Conservation (phyloP, 2,329 filamentous ascomycete genomes). For the Purpureocillium lavendulum region DNA sequence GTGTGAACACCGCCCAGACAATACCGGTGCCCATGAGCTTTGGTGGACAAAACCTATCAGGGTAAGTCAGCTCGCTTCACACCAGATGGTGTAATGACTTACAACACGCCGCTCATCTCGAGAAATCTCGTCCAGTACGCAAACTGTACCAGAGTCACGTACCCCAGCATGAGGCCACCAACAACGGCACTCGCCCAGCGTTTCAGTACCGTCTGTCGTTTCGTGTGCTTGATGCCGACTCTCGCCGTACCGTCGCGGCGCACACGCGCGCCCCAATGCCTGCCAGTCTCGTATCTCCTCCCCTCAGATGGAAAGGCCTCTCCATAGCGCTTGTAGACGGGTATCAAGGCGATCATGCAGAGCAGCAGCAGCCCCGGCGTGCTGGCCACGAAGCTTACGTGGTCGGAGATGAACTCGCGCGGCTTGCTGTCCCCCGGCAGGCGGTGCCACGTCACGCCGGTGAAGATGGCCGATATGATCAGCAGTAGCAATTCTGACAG, state of each 20-base stretch:
- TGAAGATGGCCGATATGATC: slow-evolving; percentile 13
- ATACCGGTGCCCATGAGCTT: background rate
- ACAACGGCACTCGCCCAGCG: slow-evolving; percentile 6
- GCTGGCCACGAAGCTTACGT: slow-evolving; percentile 12
- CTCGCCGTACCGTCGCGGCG: slow-evolving; percentile 10
- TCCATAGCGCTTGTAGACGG: slow-evolving; percentile 13
- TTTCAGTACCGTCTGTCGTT: slow-evolving; percentile 2
- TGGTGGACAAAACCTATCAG: slow-evolving; percentile 4
- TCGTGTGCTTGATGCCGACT: slow-evolving; percentile 7
- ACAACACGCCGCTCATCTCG: slow-evolving; percentile 8
- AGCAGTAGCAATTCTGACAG: slow-evolving; percentile 11
- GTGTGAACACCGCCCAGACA: slow-evolving; percentile 1
- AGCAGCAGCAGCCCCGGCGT: slow-evolving; percentile 11
- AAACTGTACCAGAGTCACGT: slow-evolving; percentile 7
- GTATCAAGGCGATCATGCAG: slow-evolving; percentile 11
- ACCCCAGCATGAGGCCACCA: slow-evolving; percentile 7
- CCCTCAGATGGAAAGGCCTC: slow-evolving; percentile 14
- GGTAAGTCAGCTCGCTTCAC: background rate
- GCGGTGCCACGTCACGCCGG: slow-evolving; percentile 15
- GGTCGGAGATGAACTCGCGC: slow-evolving; percentile 9
- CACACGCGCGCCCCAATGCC: slow-evolving; percentile 12
- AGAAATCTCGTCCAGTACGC: slow-evolving; percentile 13
- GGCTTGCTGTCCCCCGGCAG: slow-evolving; percentile 5
- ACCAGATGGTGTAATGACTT: background rate
- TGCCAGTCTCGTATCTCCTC: slow-evolving; percentile 4